These are phyloP conservation scores for Astragalus glycyphyllos DNA, from an alignment of 306 rosid genomes.

Conservation along the genomic window DNA sequence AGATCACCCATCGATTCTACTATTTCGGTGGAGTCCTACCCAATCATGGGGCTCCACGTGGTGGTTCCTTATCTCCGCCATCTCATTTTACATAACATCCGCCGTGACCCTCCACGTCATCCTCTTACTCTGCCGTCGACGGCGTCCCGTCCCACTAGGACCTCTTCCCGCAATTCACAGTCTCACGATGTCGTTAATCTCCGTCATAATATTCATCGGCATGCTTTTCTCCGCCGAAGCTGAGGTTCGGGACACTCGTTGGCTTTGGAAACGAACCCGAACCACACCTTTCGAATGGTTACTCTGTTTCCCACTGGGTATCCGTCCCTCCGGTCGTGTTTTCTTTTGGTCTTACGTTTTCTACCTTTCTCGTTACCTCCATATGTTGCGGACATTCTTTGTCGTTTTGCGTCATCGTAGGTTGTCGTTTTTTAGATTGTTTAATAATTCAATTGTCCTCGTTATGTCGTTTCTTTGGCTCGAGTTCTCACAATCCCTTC, in stretches of 20 bases:
- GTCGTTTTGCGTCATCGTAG: slow-evolving; percentile 56
- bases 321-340: slow-evolving; percentile 75
- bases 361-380: slow-evolving; percentile 77
- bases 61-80: slow-evolving; percentile 63
- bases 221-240: slow-evolving; percentile 64
- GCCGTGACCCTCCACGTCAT: slow-evolving; percentile 52
- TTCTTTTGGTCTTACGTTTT: slow-evolving; percentile 84
- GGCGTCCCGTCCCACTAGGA: slow-evolving; percentile 56
- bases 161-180: slow-evolving; percentile 72
- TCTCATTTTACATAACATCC: slow-evolving; percentile 50
- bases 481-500: slow-evolving; percentile 77
- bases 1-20: slow-evolving; percentile 61
- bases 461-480: slow-evolving; percentile 77
- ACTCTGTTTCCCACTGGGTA: slow-evolving; percentile 82
- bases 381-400: slow-evolving; percentile 61
- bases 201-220: slow-evolving; percentile 57
- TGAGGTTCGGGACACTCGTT: slow-evolving; percentile 68
- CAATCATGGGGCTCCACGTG: slow-evolving; percentile 74
- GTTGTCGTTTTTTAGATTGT: slow-evolving; percentile 55
- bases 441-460: slow-evolving; percentile 57
- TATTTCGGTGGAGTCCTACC: slow-evolving; percentile 77
- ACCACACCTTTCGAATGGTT: slow-evolving; percentile 74
- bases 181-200: slow-evolving; percentile 58
- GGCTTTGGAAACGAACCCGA: slow-evolving; percentile 74
- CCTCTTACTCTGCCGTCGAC: slow-evolving; percentile 45